Base-by-base conservation (phyloP, 2,329 filamentous ascomycete genomes). In the Alternaria burnsii region DNA sequence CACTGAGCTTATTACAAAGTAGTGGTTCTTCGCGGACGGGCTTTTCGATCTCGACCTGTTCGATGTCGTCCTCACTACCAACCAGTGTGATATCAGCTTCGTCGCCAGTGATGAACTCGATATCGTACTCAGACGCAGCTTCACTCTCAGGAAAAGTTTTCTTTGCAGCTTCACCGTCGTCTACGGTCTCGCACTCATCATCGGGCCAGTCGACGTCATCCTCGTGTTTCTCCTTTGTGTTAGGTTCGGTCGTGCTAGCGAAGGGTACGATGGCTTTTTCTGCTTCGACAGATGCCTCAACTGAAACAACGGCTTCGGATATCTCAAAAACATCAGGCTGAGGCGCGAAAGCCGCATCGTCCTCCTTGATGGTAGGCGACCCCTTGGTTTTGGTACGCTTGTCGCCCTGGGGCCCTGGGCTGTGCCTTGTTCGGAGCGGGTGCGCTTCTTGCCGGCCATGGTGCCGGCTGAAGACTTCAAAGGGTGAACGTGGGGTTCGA, bases 381-480 rank as follows among this genome's bases (percentile, higher is more conserved):
- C n/a, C 12, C 30, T 34, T 48, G 46, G 6, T 48, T 30, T 48
- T 22, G 30, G 18, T 8, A 10, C 30, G 30, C 20, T 22, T 34
- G 20, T 48, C 30, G 12, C 14, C 34, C 18, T 48, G 46, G 18
- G 46, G 12, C 14, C 34, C 18, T 48, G 46, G 18, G 46, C 40
- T 14, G 18, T 48, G 30, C 2, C 30, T n/a, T 48, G 12, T 30
- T 48, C 30, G 30, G 46, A 34, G 46, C 18, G 20, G 32, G 18
- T 48, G 24, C 44, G 46, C 30, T 48, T 48, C 12, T 42, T 42
- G 40, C 46, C 18, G n/a, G 46, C 30, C 46, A 22, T 34, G 46
- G 20, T 36, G 3, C 8, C 16, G 7, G 22, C 12, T 16, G 30
- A 22, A 14, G 40, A 12, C 11, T 42, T 22, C 18, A 6, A 20